These are phyloP conservation scores for Nyssa sinensis DNA, from an alignment of 148 eudicot genomes.

Conservation along the genomic window DNA sequence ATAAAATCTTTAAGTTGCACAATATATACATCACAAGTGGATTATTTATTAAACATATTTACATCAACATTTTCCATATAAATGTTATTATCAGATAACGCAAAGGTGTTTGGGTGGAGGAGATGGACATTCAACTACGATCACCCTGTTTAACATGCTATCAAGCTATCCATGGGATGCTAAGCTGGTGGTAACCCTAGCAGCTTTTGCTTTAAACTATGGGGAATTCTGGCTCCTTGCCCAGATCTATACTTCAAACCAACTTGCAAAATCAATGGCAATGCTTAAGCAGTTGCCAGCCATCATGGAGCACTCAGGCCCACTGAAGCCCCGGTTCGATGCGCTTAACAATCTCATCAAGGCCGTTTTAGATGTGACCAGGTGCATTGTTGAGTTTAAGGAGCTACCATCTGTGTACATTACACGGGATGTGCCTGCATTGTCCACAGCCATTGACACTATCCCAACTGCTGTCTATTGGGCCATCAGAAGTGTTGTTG, in stretches of 20 bases:
- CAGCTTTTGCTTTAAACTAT: slow-evolving; percentile 46
- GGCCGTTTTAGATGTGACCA: slow-evolving; percentile 34
- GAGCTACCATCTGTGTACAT: slow-evolving; percentile 33
- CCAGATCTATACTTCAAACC: slow-evolving; percentile 37
- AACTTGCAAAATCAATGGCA: slow-evolving; percentile 51
- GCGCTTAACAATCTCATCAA: slow-evolving; percentile 37
- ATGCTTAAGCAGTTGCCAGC: slow-evolving; percentile 36
- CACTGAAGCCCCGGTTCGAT: too few species aligned
- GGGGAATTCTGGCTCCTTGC: slow-evolving; percentile 58
- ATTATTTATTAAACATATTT: too few species aligned
- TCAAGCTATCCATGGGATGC: slow-evolving; percentile 48
- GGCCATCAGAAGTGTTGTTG: slow-evolving; percentile 34
- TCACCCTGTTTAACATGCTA: slow-evolving; percentile 31
- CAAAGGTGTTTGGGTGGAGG: slow-evolving; percentile 34
- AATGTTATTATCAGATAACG: slow-evolving; percentile 29
- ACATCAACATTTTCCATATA: background rate
- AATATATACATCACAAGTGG: too few species aligned
- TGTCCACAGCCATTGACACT: slow-evolving; percentile 28
- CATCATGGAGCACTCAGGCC: slow-evolving; percentile 26
- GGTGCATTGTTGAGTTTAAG: slow-evolving; percentile 29
- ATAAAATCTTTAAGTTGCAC: too few species aligned
- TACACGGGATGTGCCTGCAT: slow-evolving; percentile 23
- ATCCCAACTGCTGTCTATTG: slow-evolving; percentile 53
- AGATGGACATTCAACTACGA: slow-evolving; percentile 35
- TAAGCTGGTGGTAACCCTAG: slow-evolving; percentile 41